Evolutionary conservation across 2,329 filamentous ascomycete species (phyloP).

Genomic region (Colletotrichum tamarilloi): DNA sequence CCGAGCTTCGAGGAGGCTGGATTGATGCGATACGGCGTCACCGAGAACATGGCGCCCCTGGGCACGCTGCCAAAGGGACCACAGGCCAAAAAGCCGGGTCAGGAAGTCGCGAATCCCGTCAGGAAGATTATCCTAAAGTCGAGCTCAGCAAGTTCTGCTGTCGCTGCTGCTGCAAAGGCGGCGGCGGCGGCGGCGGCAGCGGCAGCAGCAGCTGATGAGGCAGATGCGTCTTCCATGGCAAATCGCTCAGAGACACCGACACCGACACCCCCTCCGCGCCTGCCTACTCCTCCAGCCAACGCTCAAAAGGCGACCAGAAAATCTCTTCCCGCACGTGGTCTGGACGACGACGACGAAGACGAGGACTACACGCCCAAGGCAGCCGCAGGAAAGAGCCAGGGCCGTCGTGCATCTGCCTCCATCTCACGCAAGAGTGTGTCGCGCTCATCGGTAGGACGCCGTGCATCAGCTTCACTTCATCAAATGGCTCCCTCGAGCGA

Average conservation of each 20-base stretch:
- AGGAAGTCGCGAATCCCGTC: slow-evolving; percentile 43
- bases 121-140: slow-evolving; percentile 60
- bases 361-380: slow-evolving; percentile 30
- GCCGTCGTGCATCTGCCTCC: slow-evolving; percentile 25
- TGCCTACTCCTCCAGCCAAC: slow-evolving; percentile 27
- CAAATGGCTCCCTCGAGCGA: slow-evolving; percentile 30
- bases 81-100: slow-evolving; percentile 50
- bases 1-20: slow-evolving; percentile 84
- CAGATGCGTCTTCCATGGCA: slow-evolving; percentile 9
- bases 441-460: slow-evolving; percentile 30
- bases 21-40: slow-evolving; percentile 78
- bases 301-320: slow-evolving; percentile 22
- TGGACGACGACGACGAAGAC: slow-evolving; percentile 32
- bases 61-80: slow-evolving; percentile 76
- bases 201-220: slow-evolving; percentile 6
- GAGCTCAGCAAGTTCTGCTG: slow-evolving; percentile 39
- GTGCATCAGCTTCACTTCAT: slow-evolving; percentile 28
- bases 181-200: slow-evolving; percentile 25
- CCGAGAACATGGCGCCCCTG: slow-evolving; percentile 86
- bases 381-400: slow-evolving; percentile 16
- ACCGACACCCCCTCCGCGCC: not conserved
- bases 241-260: slow-evolving; percentile 30
- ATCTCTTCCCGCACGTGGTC: slow-evolving; percentile 21
- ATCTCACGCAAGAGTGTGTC: slow-evolving; percentile 33
- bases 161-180: not conserved